Conservation (phyloP, 306 rosid genomes). For the Glycyrrhiza uralensis region DNA sequence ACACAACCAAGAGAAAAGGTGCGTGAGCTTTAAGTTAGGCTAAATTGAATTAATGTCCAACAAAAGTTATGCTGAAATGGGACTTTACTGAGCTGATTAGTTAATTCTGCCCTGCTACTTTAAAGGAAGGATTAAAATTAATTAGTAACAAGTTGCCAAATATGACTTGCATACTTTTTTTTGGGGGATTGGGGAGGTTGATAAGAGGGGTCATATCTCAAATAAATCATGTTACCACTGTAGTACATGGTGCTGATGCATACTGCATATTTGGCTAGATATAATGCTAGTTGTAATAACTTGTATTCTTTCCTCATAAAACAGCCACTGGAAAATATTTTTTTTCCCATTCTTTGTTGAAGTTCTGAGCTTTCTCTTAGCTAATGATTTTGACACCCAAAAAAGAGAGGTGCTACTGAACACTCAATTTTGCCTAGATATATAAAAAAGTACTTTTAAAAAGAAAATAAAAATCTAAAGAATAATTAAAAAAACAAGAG, state of each 20-base stretch:
- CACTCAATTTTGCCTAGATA: too few species aligned
- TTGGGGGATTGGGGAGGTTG: constrained; percentile 7
- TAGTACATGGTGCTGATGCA: constrained; percentile 32
- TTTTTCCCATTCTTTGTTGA: neutral
- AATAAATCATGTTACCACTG: constrained; percentile 6
- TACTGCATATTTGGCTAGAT: constrained; percentile 27
- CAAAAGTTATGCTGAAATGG: neutral
- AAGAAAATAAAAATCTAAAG: too few species aligned
- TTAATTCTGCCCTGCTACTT: neutral
- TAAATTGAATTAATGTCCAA: constrained; percentile 1
- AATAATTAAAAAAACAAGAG: too few species aligned
- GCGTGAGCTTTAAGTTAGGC: neutral
- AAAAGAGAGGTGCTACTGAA: too few species aligned
- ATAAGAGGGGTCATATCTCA: constrained; percentile 9
- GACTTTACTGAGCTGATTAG: neutral
- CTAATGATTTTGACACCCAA: too few species aligned
- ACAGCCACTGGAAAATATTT: neutral
- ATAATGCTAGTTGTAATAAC: neutral
- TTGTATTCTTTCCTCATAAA: neutral
- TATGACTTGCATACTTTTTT: neutral
- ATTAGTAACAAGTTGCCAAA: constrained; percentile 7
- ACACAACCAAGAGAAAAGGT: neutral
- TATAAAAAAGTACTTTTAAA: too few species aligned
- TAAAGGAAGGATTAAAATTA: neutral
- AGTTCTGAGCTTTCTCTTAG: neutral